Conservation (phyloP, 257 asterid genomes). For the Petunia secreta region DNA sequence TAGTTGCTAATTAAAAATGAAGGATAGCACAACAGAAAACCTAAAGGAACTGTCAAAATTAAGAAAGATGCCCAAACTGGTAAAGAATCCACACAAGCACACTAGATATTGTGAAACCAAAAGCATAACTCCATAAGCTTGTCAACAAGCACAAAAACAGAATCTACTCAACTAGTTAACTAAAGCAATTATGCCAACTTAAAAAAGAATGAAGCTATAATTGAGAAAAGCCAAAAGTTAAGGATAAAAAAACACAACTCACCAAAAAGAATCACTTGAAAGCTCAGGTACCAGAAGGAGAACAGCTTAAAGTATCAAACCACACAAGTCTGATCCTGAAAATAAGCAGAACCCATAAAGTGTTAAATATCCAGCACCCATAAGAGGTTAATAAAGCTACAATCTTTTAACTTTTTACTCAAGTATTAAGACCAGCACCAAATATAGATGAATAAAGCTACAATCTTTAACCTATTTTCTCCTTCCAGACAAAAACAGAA, state of each 20-base stretch:
- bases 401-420: not conserved
- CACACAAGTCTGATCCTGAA: conserved; percentile 26
- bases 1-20: not conserved
- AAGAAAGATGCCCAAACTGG: not conserved
- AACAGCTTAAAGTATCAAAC: not conserved
- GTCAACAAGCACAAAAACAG: not conserved
- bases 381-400: not conserved
- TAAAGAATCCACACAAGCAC: not conserved
- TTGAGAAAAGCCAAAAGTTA: not conserved
- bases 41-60: not conserved
- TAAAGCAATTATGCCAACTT: not conserved
- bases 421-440: conserved; percentile 26
- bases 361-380: not conserved
- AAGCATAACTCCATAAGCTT: not conserved
- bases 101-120: not conserved
- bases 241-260: not conserved
- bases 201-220: not conserved
- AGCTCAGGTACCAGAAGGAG: not conserved
- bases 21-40: not conserved
- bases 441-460: conserved; percentile 52
- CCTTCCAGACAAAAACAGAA: no score
- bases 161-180: conserved; percentile 14
- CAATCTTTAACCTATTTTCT: conserved; percentile 1
- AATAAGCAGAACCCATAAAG: conserved; percentile 35
- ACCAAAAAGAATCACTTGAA: conserved; percentile 10